Conservation (phyloP, 2,329 filamentous ascomycete species). For the Chlorencoelia australis region DNA sequence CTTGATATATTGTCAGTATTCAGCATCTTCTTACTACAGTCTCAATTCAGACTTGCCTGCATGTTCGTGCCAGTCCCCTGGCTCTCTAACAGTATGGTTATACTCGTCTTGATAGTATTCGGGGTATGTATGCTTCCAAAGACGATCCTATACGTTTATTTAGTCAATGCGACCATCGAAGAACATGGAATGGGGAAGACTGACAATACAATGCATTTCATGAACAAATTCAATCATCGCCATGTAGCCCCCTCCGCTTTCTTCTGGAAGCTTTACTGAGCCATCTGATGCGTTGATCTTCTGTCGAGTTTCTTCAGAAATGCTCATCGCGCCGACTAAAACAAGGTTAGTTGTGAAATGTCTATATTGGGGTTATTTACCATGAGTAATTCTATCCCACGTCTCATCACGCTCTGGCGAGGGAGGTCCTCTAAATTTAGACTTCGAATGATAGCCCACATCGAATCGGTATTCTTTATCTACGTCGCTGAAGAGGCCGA, state of each 20-base stretch:
- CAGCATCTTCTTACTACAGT: too few relatives aligned
- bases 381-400: conserved; percentile 1
- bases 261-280: conserved; percentile 1
- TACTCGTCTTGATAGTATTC: conserved; percentile 1
- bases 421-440: conserved; percentile 1
- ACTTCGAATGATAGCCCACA: neutral
- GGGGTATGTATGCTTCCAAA: conserved; percentile 1
- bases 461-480: conserved; percentile 1
- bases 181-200: neutral
- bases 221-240: neutral
- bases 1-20: neutral
- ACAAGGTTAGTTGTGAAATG: neutral
- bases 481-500: too few relatives aligned
- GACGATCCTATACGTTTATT: too few relatives aligned
- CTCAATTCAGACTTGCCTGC: neutral
- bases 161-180: neutral
- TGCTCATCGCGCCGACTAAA: neutral
- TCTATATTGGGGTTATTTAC: too few relatives aligned
- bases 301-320: neutral
- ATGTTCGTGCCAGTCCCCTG: neutral
- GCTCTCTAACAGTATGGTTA: neutral
- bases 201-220: conserved; percentile 1
- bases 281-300: neutral
- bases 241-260: neutral
- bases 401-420: neutral